Percentiles rank a stretch among this genome's conserved stretches.
Evolutionary conservation across 2,329 filamentous ascomycete genomes (phyloP).

Genomic region (Thielaviopsis populi): DNA sequence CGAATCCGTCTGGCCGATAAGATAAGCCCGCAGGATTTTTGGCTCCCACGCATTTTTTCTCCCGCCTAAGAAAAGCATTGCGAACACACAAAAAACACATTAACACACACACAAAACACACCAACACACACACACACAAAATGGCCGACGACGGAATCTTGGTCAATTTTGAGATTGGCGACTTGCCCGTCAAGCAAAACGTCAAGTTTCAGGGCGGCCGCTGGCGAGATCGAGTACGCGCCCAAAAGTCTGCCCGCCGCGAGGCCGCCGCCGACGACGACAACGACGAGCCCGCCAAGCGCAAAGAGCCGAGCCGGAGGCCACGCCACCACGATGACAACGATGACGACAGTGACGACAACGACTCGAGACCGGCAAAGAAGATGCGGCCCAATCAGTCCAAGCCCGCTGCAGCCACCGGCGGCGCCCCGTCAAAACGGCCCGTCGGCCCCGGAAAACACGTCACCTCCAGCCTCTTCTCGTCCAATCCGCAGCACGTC

Average conservation of each 20-base stretch:
- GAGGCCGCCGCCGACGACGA: conserved; percentile 17
- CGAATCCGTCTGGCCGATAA: not conserved
- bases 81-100: not conserved
- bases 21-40: not conserved
- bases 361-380: conserved; percentile 20
- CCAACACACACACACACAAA: not conserved
- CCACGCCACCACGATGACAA: conserved; percentile 18
- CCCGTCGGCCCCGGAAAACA: conserved; percentile 29
- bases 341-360: conserved; percentile 13
- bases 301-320: conserved; percentile 27
- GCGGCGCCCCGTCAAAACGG: not conserved
- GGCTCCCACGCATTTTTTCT: not conserved
- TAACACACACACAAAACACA: not conserved
- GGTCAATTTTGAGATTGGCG: conserved; percentile 72
- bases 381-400: conserved; percentile 21
- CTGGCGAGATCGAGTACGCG: conserved; percentile 66
- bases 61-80: not conserved
- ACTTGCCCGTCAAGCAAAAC: conserved; percentile 46
- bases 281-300: conserved; percentile 20
- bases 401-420: not conserved
- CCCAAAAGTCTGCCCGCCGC: conserved; percentile 10
- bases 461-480: conserved; percentile 83
- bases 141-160: conserved; percentile 96
- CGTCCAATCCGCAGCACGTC: conserved; percentile 65
- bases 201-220: conserved; percentile 71